Base-by-base conservation (phyloP, 2,329 filamentous ascomycete species). In the Alternaria brassicicola region DNA sequence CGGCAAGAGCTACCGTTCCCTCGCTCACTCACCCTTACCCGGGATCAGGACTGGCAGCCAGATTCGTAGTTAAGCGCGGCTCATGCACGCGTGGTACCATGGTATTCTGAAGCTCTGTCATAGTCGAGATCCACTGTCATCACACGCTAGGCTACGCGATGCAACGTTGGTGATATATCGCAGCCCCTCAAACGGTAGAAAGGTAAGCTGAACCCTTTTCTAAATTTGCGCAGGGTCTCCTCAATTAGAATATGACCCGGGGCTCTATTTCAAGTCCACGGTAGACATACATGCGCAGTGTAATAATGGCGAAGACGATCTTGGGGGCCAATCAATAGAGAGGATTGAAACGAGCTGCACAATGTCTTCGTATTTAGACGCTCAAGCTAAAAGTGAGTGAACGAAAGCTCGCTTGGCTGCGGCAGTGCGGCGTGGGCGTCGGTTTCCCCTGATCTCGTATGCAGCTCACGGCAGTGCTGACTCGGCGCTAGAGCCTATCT, bases 381-480 rank as follows among this genome's bases (percentile, higher is more conserved):
- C 43, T 25, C 30, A 4, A 47, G 47, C 47, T 49, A 49, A 38
- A 38, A 19, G 21, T 19, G 31, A 28, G 31, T 35, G 17, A 12
- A 10, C 38, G 10, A 26, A 23, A 39, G 46, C 21, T 46, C 41
- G 52, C 39, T 42, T 50, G 23, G 39, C 45, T 51, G 39, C 35
- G 8, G n/a, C 6, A 17, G 25, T 8, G 35, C 46, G 46, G 46
- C 28, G 28, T 15, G 38, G 46, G 46, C 17, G 13, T 43, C 31
- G 13, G 13, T 36, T 33, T 55, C 36, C 45, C 52, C 42, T n/a
- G 38, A 42, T 31, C 10, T 35, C 15, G 36, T 21, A 35, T 46
- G 21, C 43, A 47, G 42, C 17, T 41, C 35, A 17, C 43, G 26
- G 48, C 43, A 47, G 50, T 47, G 50, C 55, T 53, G 49, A 53